Evolutionary conservation across 2,329 filamentous ascomycete species (phyloP), one percentile per base, ranked within the genome.

Genomic region (Aspergillus fijiensis): DNA sequence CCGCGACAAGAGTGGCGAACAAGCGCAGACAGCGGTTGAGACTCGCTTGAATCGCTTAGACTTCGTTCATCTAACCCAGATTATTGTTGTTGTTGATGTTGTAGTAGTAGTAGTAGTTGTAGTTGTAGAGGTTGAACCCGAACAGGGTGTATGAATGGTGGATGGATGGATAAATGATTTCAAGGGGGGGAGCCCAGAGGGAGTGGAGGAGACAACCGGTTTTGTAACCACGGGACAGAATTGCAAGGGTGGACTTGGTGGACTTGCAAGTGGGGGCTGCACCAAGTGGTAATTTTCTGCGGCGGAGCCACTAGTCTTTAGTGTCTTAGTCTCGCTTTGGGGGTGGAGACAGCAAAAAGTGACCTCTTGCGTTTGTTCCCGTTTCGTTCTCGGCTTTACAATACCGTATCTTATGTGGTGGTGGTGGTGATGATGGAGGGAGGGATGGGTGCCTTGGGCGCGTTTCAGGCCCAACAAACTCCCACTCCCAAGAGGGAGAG

Each of bases 191-290:
- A 45, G 11, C 5, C 33, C 5, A 25, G 57, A 39, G 51, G 57
- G 48, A 12, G 27, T 23, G 42, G 42, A 54, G 49, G 23, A 50
- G 53, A 31, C 39, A 51, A 58, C 48, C 25, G 57, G 57, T 62
- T 60, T 62, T 60, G 62, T 62, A 62, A 39, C 45, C 49, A 51
- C 49, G 53, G 31, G 16, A 48, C 21, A n/a, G 49, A 25, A 49
- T 23, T 52, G 35, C 19, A 21, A 51, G 56, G 53, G 35, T 48
- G 50, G 47, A 50, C 42, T 35, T 11, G 33, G 14, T 14, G 10
- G 33, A 35, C 3, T 35, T 45, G 35, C 11, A 19, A 42, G 51
- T 53, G 51, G 51, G 39, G 51, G 51, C 51, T 51, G 27, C 31
- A 45, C n/a, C 5, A 27, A 27, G 16, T 57, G 48, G 31, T 51